Conservation (phyloP, 192 early-diverging fungal genomes). For the Entophlyctis luteolus region DNA sequence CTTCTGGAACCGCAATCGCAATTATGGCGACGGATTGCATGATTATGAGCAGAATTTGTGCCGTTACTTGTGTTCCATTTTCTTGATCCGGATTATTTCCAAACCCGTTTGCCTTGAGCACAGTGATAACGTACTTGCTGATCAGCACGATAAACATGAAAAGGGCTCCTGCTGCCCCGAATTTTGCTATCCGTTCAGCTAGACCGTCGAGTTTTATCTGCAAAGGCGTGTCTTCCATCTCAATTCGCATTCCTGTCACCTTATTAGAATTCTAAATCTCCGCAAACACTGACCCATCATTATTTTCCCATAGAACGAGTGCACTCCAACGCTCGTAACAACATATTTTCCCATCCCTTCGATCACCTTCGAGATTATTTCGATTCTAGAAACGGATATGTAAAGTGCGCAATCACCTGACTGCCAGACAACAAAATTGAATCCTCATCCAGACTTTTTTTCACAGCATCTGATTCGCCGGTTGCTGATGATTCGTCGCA, state of each 20-base stretch:
- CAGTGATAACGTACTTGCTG: slow-evolving; percentile 74
- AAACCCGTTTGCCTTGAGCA: slow-evolving; percentile 20
- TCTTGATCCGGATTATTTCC: slow-evolving; percentile 32
- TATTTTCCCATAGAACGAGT: slow-evolving; percentile 84
- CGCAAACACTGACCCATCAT: slow-evolving; percentile 79
- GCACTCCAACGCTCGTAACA: slow-evolving; percentile 75
- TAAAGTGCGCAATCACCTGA: too few relatives aligned
- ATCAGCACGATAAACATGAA: slow-evolving; percentile 84
- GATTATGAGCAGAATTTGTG: slow-evolving; percentile 52
- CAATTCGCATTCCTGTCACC: slow-evolving; percentile 51
- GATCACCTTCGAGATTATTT: slow-evolving; percentile 67
- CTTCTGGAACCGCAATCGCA: slow-evolving; percentile 98
- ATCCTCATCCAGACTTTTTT: slow-evolving; percentile 68
- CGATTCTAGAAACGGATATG: slow-evolving; percentile 89
- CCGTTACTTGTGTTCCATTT: slow-evolving; percentile 29
- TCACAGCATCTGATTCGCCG: slow-evolving; percentile 84
- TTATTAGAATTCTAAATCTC: too few relatives aligned
- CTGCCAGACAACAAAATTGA: slow-evolving; percentile 81
- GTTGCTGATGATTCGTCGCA: slow-evolving; percentile 90
- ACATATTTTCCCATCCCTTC: slow-evolving; percentile 87
- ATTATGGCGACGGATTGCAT: slow-evolving; percentile 89
- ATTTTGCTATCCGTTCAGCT: slow-evolving; percentile 90
- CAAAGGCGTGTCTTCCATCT: slow-evolving; percentile 84
- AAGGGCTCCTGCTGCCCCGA: slow-evolving; percentile 81
- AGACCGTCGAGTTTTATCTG: slow-evolving; percentile 85